Base-by-base conservation (phyloP, 2,329 filamentous ascomycete genomes). In the Alternaria postmessia region DNA sequence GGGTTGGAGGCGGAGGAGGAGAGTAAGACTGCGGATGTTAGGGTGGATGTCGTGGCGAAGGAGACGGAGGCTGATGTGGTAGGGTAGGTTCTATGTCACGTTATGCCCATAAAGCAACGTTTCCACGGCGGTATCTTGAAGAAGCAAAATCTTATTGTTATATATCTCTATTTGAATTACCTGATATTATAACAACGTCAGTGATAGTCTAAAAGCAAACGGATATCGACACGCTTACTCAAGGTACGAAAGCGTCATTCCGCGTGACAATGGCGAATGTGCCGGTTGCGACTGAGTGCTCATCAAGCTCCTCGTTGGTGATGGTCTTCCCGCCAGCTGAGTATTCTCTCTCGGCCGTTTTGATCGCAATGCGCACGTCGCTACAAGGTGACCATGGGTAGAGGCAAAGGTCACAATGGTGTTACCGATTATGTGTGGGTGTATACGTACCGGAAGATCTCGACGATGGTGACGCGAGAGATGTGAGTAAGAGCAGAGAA, bases 1-100 rank as follows among this genome's bases (percentile, higher is more conserved):
- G 57, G 58, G 5, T 38, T 53, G 43, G 61, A 63, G 34, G 46
- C 28, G 3, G 56, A 46, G 7, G 57, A 54, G 11, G 41, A 53
- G 48, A 36, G 28, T 5, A 36, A 51, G 28, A 48, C 18, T n/a
- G 22, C 43, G 12, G 36, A 9, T 16, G 51, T 47, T n/a, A 60
- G 38, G 7, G 39, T 14, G 7, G 22, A 39, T 30, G 18, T 36
- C 16, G 34, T 9, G 34, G 9, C 8, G 1, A 39, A 39, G 48
- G 4, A 38, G 1, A 14, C 5, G 7, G 5, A 36, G 18, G 46
- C 12, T 7, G 18, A 22, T 5, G 9, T 12, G 16, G 26, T 11
- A 11, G 38, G 11, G 28, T 30, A 30, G 28, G 28, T 11, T 5
- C 11, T 2, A 11, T 30, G 8, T 11, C 28, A 11, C 28, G 28